Evolutionary conservation across 2,329 filamentous ascomycete genomes (phyloP).

Genomic region (Lachnellula occidentalis): DNA sequence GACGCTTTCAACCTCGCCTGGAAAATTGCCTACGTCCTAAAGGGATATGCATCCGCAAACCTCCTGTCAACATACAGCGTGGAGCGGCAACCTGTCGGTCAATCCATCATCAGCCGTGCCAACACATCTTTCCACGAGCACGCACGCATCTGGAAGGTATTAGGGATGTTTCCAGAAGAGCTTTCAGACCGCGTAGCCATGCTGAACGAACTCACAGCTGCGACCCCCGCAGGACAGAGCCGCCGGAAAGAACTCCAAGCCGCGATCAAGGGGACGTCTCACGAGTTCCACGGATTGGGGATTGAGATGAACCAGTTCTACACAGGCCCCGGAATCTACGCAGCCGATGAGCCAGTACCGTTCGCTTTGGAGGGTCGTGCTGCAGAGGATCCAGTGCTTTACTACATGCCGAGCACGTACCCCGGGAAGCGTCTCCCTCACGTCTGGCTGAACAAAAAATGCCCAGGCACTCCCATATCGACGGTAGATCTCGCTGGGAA

Average conservation of each 20-base stretch:
- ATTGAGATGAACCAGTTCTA: slow-evolving; percentile 57
- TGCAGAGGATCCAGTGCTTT: slow-evolving; percentile 37
- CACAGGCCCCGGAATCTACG: slow-evolving; percentile 39
- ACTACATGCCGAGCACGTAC: slow-evolving; percentile 45
- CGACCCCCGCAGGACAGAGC: slow-evolving; percentile 33
- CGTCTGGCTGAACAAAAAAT: slow-evolving; percentile 51
- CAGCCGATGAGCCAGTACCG: slow-evolving; percentile 34
- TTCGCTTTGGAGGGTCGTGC: slow-evolving; percentile 7
- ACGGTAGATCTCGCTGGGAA: slow-evolving; percentile 57
- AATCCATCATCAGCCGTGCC: slow-evolving; percentile 44
- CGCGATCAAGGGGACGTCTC: slow-evolving; percentile 38
- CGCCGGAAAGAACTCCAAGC: slow-evolving; percentile 36
- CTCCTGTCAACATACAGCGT: slow-evolving; percentile 40
- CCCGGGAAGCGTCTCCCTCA: slow-evolving; percentile 57
- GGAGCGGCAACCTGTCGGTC: slow-evolving; percentile 46
- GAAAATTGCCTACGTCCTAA: slow-evolving; percentile 46
- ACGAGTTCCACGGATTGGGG: slow-evolving; percentile 51
- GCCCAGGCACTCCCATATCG: slow-evolving; percentile 43
- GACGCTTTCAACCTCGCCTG: slow-evolving; percentile 52
- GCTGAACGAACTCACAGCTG: slow-evolving; percentile 38
- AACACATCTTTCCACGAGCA: slow-evolving; percentile 54
- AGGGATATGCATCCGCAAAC: slow-evolving; percentile 33
- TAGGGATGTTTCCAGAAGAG: slow-evolving; percentile 38
- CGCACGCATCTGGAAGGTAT: slow-evolving; percentile 37
- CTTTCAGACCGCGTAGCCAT: slow-evolving; percentile 35